These are phyloP conservation scores for Penicillium flavigenum DNA, from an alignment of 495 filamentous ascomycete species.

Conservation along the genomic window DNA sequence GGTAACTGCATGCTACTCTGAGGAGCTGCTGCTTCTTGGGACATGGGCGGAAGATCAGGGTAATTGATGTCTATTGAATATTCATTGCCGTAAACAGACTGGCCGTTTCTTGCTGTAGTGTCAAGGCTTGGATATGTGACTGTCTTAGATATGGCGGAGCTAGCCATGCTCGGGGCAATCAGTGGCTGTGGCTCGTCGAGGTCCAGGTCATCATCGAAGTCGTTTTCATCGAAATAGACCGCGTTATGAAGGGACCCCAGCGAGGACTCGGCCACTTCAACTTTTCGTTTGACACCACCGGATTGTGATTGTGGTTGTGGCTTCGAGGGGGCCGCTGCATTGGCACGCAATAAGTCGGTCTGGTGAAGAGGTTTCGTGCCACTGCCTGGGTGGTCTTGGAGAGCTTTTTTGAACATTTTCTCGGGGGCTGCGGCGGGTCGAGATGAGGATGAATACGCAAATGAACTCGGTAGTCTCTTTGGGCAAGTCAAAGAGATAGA, in stretches of 20 bases:
- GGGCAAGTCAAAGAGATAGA: slow-evolving; percentile 27
- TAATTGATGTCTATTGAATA: slow-evolving; percentile 37
- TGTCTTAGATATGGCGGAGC: slow-evolving; percentile 15
- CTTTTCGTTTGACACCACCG: slow-evolving; percentile 44
- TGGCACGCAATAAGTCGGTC: slow-evolving; percentile 31
- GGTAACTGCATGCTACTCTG: slow-evolving; percentile 56
- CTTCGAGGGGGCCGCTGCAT: slow-evolving; percentile 25
- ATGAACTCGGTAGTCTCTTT: slow-evolving; percentile 22
- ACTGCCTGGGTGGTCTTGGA: slow-evolving; percentile 40
- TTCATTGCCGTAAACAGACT: slow-evolving; percentile 9
- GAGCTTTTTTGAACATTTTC: slow-evolving; percentile 48
- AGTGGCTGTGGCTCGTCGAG: slow-evolving; percentile 43
- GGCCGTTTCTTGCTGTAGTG: slow-evolving; percentile 14
- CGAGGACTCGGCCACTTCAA: slow-evolving; percentile 40
- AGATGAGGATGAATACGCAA: slow-evolving; percentile 29
- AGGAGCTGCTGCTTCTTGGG: slow-evolving; percentile 35
- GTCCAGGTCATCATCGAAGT: slow-evolving; percentile 55
- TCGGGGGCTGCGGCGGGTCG: slow-evolving; percentile 18
- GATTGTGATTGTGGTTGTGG: slow-evolving; percentile 32
- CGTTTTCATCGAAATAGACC: slow-evolving; percentile 56
- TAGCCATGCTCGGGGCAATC: slow-evolving; percentile 22
- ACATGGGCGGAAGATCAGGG: slow-evolving; percentile 39
- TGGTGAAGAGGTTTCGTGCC: slow-evolving; percentile 37
- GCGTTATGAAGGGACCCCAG: slow-evolving; percentile 45
- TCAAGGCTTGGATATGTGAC: slow-evolving; percentile 29